phyloP scores from a whole-genome alignment of 345 rosid genomes.

The Citrus australasica region DNA sequence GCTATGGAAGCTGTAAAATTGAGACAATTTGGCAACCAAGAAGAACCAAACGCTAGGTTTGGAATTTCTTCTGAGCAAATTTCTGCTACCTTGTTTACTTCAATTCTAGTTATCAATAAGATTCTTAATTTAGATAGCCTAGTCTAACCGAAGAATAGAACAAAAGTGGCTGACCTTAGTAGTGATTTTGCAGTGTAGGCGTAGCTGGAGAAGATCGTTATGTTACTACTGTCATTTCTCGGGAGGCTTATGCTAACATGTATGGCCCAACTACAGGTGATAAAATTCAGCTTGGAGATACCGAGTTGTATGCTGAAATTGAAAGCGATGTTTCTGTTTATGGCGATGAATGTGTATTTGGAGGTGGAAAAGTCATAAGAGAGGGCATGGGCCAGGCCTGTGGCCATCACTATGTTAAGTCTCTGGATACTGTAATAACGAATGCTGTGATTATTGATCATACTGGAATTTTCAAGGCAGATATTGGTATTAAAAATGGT shows the following conservation, averaged over 20 bases:
- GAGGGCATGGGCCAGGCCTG: conserved; percentile 96
- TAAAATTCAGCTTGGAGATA: conserved; percentile 82
- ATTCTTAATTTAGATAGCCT: conserved; percentile 2
- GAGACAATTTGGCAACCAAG: conserved; percentile 45
- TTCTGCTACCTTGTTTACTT: conserved; percentile 8
- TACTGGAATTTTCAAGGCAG: conserved; percentile 84
- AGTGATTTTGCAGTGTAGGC: conserved; percentile 66
- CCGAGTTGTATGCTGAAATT: conserved; percentile 80
- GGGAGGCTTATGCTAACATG: conserved; percentile 79
- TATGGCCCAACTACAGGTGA: conserved; percentile 97
- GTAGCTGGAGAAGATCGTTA: conserved; percentile 50
- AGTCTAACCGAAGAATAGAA: not conserved
- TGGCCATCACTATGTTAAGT: conserved; percentile 39
- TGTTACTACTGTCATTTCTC: conserved; percentile 48
- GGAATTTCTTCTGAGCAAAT: conserved; percentile 23
- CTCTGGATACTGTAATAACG: conserved; percentile 81
- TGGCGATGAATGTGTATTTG: conserved; percentile 98
- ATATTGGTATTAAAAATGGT: conserved; percentile 80
- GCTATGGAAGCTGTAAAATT: conserved; percentile 43
- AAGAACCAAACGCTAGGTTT: conserved; percentile 71
- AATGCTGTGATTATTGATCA: conserved; percentile 84
- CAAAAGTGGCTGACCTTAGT: conserved; percentile 3
- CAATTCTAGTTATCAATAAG: not conserved
- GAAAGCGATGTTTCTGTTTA: conserved; percentile 71
- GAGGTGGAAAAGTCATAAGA: conserved; percentile 97